A percentile compares a stretch with the other conserved stretches of the same genome.
These are phyloP conservation scores for Paecilomyces variotii DNA, from an alignment of 2,329 filamentous ascomycete genomes.

Conservation along the genomic window DNA sequence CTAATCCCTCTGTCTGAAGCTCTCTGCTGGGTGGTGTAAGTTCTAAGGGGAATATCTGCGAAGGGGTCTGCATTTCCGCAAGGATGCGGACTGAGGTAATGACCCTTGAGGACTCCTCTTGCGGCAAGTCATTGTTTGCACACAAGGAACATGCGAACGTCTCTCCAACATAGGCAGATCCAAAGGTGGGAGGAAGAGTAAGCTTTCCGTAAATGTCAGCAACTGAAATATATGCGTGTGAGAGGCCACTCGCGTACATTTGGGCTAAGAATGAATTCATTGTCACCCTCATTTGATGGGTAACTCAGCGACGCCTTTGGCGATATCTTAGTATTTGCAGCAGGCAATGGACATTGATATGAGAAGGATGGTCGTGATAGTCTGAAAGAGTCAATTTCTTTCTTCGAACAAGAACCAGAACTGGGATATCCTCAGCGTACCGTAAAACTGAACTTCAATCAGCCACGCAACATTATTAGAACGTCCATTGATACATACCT, in stretches of 20 bases:
- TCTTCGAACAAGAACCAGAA: neutral
- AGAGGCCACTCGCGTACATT: constrained; percentile 29
- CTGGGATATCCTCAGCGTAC: constrained; percentile 18
- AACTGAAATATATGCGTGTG: neutral
- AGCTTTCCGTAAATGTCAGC: constrained; percentile 38
- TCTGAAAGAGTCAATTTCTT: constrained; percentile 39
- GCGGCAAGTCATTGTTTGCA: constrained; percentile 74
- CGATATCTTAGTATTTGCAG: constrained; percentile 42
- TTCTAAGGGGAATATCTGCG: constrained; percentile 60
- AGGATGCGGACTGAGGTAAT: constrained; percentile 74
- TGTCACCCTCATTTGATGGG: constrained; percentile 42
- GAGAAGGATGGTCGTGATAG: constrained; percentile 61
- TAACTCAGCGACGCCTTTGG: constrained; percentile 68
- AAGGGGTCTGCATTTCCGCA: constrained; percentile 92
- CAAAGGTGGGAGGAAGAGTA: constrained; percentile 83
- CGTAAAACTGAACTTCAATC: constrained; percentile 25
- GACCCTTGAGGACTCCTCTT: constrained; percentile 32
- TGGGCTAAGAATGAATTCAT: constrained; percentile 49
- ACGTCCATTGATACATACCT: constrained; percentile 32
- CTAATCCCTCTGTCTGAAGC: constrained; percentile 26
- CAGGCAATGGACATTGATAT: constrained; percentile 37
- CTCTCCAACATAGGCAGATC: constrained; percentile 91
- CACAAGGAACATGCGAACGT: constrained; percentile 90
- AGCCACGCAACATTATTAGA: constrained; percentile 10
- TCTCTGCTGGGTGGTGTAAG: constrained; percentile 43